Percentiles rank a stretch among this genome's conserved stretches.
Conservation (phyloP, 2,329 filamentous ascomycete genomes). For the Xylaria sp. region DNA sequence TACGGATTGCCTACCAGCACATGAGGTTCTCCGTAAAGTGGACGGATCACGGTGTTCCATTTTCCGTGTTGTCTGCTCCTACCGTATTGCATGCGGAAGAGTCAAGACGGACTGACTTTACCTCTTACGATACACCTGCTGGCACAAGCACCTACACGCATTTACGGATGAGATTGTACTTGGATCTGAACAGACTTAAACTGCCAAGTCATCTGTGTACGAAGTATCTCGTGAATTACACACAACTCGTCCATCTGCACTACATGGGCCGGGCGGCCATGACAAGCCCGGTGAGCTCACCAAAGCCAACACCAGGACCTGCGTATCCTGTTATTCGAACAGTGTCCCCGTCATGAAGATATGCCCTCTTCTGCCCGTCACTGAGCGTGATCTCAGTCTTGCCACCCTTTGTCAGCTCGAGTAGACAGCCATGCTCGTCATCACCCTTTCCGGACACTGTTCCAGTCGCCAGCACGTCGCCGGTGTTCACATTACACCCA, state of each 20-base stretch:
- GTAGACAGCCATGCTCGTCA: conserved; percentile 36
- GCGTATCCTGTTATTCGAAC: conserved; percentile 35
- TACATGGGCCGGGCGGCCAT: conserved; percentile 18
- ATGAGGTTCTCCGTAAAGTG: too few relatives aligned
- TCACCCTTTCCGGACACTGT: conserved; percentile 36
- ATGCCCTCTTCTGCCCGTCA: conserved; percentile 33
- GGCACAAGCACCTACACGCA: too few relatives aligned
- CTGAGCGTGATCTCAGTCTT: conserved; percentile 27
- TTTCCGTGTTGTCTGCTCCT: too few relatives aligned
- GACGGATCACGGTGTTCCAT: too few relatives aligned
- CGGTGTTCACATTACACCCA: conserved; percentile 35
- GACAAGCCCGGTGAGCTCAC: conserved; percentile 30
- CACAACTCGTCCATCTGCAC: neutral
- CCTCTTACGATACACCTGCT: too few relatives aligned
- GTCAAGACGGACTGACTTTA: too few relatives aligned
- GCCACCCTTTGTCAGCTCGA: conserved; percentile 37
- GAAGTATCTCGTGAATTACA: too few relatives aligned
- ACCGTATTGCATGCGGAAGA: too few relatives aligned
- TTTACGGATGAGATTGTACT: too few relatives aligned
- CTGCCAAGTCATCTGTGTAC: too few relatives aligned
- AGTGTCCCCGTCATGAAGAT: conserved; percentile 39
- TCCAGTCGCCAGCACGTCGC: conserved; percentile 40
- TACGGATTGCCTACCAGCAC: too few relatives aligned
- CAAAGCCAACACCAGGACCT: conserved; percentile 40
- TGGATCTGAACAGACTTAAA: too few relatives aligned